phyloP scores from a whole-genome alignment of 306 rosid genomes.

The Trifolium pratense region DNA sequence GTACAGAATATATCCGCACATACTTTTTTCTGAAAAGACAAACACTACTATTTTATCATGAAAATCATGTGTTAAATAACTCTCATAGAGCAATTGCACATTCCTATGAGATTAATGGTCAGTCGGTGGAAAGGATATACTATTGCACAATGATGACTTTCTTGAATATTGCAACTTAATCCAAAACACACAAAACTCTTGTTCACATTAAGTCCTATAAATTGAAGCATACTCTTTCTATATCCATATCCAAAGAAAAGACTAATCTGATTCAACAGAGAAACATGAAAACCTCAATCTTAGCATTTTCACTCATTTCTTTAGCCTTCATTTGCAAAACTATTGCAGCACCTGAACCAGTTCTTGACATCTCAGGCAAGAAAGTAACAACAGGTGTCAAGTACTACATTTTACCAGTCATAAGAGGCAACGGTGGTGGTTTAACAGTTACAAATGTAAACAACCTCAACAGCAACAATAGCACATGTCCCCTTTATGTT shows the following conservation, averaged over 20 bases:
- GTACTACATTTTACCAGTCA: slow-evolving; percentile 55
- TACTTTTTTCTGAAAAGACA: too few relatives aligned
- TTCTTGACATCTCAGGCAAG: slow-evolving; percentile 51
- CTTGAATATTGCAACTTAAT: too few relatives aligned
- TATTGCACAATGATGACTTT: too few relatives aligned
- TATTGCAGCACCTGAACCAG: slow-evolving; percentile 42
- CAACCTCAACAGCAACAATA: slow-evolving; percentile 13
- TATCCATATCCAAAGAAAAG: too few relatives aligned
- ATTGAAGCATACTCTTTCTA: too few relatives aligned
- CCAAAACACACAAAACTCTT: too few relatives aligned
- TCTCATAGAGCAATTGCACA: background rate
- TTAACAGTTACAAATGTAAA: slow-evolving; percentile 33
- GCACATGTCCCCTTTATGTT: slow-evolving; percentile 54
- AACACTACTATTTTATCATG: too few relatives aligned
- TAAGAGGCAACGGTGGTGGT: slow-evolving; percentile 48
- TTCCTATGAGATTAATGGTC: too few relatives aligned
- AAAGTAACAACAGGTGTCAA: slow-evolving; percentile 44
- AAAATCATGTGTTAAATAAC: background rate
- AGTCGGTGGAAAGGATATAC: too few relatives aligned
- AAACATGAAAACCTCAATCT: slow-evolving; percentile 30
- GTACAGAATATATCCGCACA: too few relatives aligned
- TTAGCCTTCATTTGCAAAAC: slow-evolving; percentile 27
- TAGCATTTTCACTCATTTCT: slow-evolving; percentile 24
- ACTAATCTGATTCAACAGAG: background rate
- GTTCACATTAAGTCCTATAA: too few relatives aligned